Conservation (phyloP, 2,329 filamentous ascomycete genomes). For the Penicillium brasilianum region DNA sequence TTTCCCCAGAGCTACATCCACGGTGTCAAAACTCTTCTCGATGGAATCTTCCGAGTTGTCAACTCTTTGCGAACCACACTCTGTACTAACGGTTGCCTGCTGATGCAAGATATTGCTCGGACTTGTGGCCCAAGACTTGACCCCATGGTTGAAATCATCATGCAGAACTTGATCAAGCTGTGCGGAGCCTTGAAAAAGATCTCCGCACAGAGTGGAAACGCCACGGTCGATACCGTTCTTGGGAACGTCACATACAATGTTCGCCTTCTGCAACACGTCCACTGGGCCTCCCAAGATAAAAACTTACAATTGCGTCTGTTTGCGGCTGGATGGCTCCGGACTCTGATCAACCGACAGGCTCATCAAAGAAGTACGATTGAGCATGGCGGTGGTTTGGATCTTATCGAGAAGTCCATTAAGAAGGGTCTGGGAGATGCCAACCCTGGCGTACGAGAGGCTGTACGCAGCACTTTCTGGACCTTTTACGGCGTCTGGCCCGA, state of each 20-base stretch:
- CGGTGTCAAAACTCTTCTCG: slow-evolving; percentile 74
- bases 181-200: slow-evolving; percentile 93
- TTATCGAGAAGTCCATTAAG: slow-evolving; percentile 85
- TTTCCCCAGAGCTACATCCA: slow-evolving; percentile 73
- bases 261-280: slow-evolving; percentile 85
- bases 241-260: slow-evolving; percentile 77
- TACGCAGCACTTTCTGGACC: slow-evolving; percentile 83
- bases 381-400: slow-evolving; percentile 79
- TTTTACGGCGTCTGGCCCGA: slow-evolving; percentile 79
- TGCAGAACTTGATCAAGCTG: slow-evolving; percentile 89
- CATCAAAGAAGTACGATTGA: slow-evolving; percentile 81
- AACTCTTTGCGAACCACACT: slow-evolving; percentile 87
- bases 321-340: slow-evolving; percentile 81
- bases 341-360: slow-evolving; percentile 75
- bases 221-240: slow-evolving; percentile 79
- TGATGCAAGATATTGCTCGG: slow-evolving; percentile 83
- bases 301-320: slow-evolving; percentile 85
- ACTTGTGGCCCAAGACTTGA: slow-evolving; percentile 80
- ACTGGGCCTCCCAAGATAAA: slow-evolving; percentile 84
- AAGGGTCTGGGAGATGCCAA: slow-evolving; percentile 90
- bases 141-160: slow-evolving; percentile 83
- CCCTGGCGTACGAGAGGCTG: slow-evolving; percentile 84
- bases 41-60: slow-evolving; percentile 85
- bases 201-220: slow-evolving; percentile 79
- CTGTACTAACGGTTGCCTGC: slow-evolving; percentile 80